A percentile compares a stretch with the other conserved stretches of the same genome.
Evolutionary conservation across 495 filamentous ascomycete species (phyloP).

Genomic region (Podospora bellae-mahoneyi): DNA sequence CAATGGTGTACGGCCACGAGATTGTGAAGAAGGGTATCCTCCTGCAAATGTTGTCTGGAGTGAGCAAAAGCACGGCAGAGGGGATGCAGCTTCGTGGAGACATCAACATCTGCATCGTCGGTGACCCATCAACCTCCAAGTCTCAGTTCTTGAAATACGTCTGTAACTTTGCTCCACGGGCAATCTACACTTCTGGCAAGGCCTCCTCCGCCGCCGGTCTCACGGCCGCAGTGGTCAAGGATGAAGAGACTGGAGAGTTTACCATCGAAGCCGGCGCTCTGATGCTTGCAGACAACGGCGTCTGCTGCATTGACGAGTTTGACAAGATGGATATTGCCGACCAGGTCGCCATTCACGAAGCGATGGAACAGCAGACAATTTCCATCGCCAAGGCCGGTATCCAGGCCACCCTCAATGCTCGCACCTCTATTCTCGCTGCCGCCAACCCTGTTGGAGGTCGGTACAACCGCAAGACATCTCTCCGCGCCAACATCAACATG

Average conservation of each 20-base stretch:
- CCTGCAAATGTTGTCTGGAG: conserved; percentile 88
- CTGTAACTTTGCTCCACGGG: conserved; percentile 89
- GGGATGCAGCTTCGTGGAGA: conserved; percentile 93
- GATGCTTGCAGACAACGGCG: conserved; percentile 96
- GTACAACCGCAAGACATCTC: conserved; percentile 92
- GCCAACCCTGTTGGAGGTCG: conserved; percentile 94
- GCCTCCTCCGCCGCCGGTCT: conserved; percentile 97
- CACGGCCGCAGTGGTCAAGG: conserved; percentile 94
- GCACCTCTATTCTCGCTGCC: conserved; percentile 91
- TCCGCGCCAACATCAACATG: conserved; percentile 97
- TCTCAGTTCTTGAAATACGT: conserved; percentile 99
- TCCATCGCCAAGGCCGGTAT: conserved; percentile 99
- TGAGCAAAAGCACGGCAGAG: conserved; percentile 84
- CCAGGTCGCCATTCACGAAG: conserved; percentile 99
- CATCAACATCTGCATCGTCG: conserved; percentile 98
- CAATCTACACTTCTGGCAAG: conserved; percentile 97
- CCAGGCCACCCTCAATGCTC: conserved; percentile 93
- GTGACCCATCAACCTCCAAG: conserved; percentile 96
- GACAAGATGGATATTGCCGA: conserved; percentile 99
- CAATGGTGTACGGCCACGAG: conserved; percentile 95
- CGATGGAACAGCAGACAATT: conserved; percentile 99
- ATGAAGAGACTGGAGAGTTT: conserved; percentile 97
- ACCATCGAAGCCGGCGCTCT: conserved; percentile 98
- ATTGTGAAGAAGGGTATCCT: conserved; percentile 97
- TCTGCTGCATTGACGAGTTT: conserved; percentile 98